phyloP scores from a whole-genome alignment of 2,329 filamentous ascomycete genomes.

The Venturia aucupariae region DNA sequence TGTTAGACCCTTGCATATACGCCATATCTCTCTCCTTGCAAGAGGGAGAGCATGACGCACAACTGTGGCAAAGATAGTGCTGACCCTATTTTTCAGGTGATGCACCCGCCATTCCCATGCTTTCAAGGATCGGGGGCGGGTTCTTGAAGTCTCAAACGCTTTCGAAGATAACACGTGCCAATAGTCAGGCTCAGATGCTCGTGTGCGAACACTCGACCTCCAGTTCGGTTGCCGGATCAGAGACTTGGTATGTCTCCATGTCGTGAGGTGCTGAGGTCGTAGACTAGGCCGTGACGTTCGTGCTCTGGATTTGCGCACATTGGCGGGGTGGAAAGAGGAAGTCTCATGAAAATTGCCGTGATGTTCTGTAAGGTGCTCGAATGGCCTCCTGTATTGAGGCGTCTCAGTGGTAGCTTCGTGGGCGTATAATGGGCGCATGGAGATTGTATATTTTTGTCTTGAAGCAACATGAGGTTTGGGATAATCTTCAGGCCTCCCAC shows the following conservation, averaged over 20 bases:
- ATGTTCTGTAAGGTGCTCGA: not conserved
- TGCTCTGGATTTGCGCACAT: not conserved
- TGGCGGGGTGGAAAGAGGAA: not conserved
- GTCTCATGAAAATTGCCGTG: not conserved
- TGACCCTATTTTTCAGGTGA: not conserved
- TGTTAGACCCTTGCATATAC: constrained; percentile 3
- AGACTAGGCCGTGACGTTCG: not conserved
- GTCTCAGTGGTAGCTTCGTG: not conserved
- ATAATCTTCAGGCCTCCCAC: not conserved
- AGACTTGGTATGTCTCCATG: not conserved
- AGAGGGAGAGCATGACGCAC: not conserved
- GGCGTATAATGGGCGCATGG: not conserved
- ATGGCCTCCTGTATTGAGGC: not conserved
- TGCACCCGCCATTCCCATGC: not conserved
- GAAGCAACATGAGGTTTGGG: not conserved
- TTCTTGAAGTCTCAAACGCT: not conserved
- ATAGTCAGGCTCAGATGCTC: not conserved
- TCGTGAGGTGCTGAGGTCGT: not conserved
- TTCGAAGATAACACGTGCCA: not conserved
- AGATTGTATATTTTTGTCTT: not conserved
- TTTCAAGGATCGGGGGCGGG: not conserved
- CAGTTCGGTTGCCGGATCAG: not conserved
- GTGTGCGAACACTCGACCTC: not conserved
- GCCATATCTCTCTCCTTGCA: not conserved
- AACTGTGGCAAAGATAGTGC: not conserved